These are phyloP conservation scores for Triticum monococcum DNA, from an alignment of 176 grass and related monocot species.

Conservation along the genomic window DNA sequence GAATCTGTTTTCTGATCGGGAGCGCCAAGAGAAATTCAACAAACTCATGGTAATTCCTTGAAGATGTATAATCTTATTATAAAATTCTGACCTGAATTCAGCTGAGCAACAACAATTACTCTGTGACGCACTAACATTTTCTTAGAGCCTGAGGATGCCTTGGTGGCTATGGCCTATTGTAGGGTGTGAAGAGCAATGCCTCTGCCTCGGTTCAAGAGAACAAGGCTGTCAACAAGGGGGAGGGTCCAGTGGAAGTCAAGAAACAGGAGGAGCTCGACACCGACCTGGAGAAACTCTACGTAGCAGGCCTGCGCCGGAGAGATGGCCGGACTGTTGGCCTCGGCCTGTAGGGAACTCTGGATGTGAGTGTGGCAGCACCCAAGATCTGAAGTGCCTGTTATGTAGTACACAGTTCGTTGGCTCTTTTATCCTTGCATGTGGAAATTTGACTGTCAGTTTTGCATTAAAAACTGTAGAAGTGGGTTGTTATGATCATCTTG, in stretches of 20 bases:
- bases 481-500: neutral
- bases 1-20: slow-evolving; percentile 77
- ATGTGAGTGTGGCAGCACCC: neutral
- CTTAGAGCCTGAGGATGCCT: slow-evolving; percentile 99
- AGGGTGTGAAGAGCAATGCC: slow-evolving; percentile 81
- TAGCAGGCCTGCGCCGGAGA: slow-evolving; percentile 81
- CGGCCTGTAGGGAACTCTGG: slow-evolving; percentile 55
- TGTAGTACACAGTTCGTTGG: neutral
- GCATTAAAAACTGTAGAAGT: neutral
- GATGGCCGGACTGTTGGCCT: slow-evolving; percentile 93
- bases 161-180: slow-evolving; percentile 48
- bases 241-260: slow-evolving; percentile 47
- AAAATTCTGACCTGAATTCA: slow-evolving; percentile 8
- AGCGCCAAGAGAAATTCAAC: slow-evolving; percentile 97
- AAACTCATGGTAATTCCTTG: slow-evolving; percentile 90
- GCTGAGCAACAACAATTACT: slow-evolving; percentile 19
- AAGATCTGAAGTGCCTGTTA: neutral
- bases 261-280: slow-evolving; percentile 88
- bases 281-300: slow-evolving; percentile 94
- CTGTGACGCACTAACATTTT: slow-evolving; percentile 68
- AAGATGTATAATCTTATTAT: neutral
- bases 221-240: slow-evolving; percentile 38
- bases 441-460: neutral
- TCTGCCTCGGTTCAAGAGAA: slow-evolving; percentile 23
- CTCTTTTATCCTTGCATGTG: neutral